Percentiles rank a stretch among this genome's conserved stretches.
Evolutionary conservation across 495 filamentous ascomycete genomes (phyloP).

Genomic region (Penicillium pulvis): DNA sequence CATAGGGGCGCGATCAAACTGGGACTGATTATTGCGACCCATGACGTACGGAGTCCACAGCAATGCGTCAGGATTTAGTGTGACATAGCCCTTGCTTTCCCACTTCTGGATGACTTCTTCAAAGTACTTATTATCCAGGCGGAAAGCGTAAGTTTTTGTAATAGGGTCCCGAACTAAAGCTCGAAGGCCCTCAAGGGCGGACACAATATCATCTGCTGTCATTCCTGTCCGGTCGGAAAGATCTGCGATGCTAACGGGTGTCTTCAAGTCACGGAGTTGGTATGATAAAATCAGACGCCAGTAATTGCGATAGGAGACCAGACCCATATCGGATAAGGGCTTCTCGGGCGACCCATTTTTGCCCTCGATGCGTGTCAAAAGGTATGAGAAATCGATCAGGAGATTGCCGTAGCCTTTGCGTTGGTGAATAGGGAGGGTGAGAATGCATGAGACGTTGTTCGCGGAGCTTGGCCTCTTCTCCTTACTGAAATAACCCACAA

Average conservation of each 20-base stretch:
- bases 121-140: conserved; percentile 80
- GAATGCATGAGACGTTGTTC: conserved; percentile 97
- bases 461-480: conserved; percentile 94
- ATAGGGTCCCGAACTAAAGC: conserved; percentile 87
- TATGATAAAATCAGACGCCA: conserved; percentile 90
- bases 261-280: conserved; percentile 66
- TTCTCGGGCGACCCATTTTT: conserved; percentile 98
- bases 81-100: conserved; percentile 83
- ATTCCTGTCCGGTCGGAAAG: conserved; percentile 92
- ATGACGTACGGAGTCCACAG: conserved; percentile 99
- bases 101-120: conserved; percentile 81
- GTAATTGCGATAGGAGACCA: conserved; percentile 96
- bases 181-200: conserved; percentile 83
- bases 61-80: conserved; percentile 76
- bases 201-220: conserved; percentile 94
- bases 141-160: conserved; percentile 84
- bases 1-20: conserved; percentile 81
- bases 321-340: conserved; percentile 94
- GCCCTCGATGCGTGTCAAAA: conserved; percentile 87
- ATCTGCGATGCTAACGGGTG: conserved; percentile 69
- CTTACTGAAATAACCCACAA: conserved; percentile 99
- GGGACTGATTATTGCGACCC: conserved; percentile 80
- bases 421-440: conserved; percentile 93
- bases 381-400: conserved; percentile 96
- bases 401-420: conserved; percentile 96